These are phyloP conservation scores for Seminavis robusta DNA, from an alignment of 108 stramenopile species.

Conservation along the genomic window DNA sequence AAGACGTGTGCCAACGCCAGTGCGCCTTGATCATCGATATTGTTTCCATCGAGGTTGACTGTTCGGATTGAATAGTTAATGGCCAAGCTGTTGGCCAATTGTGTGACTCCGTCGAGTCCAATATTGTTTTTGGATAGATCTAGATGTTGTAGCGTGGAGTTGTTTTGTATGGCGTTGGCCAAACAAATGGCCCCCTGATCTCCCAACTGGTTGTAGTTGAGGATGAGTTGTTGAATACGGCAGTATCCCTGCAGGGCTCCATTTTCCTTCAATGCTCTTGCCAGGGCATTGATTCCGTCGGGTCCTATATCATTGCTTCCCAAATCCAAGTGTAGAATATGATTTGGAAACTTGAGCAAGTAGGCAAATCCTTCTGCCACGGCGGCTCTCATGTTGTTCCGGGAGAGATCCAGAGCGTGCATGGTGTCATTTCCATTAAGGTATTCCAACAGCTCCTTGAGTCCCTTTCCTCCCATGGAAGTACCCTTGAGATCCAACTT, in stretches of 20 bases:
- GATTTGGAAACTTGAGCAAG: constrained; percentile 5
- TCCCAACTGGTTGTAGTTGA: constrained; percentile 43
- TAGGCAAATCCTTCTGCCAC: constrained; percentile 18
- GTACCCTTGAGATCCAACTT: constrained; percentile 14
- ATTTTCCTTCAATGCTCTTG: constrained; percentile 18
- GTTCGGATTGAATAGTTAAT: constrained; percentile 15
- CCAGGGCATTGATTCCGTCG: constrained; percentile 26
- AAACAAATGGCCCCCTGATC: constrained; percentile 24
- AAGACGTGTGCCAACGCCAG: constrained; percentile 16
- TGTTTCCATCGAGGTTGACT: constrained; percentile 16
- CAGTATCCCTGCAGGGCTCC: constrained; percentile 13
- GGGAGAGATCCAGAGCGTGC: constrained; percentile 30
- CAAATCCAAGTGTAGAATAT: constrained; percentile 15
- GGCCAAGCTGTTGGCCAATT: constrained; percentile 18
- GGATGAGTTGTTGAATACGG: constrained; percentile 26
- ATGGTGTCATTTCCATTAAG: constrained; percentile 22
- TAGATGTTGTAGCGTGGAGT: constrained; percentile 16
- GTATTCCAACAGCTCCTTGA: constrained; percentile 22
- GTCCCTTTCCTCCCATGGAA: constrained; percentile 27
- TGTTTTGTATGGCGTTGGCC: constrained; percentile 15
- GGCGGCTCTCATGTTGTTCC: constrained; percentile 18
- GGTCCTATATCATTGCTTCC: constrained; percentile 17
- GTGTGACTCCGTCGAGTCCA: constrained; percentile 24
- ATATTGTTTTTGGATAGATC: constrained; percentile 30
- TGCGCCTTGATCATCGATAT: constrained; percentile 20